These are phyloP conservation scores for Monilinia fructigena DNA, from an alignment of 2,329 filamentous ascomycete genomes.

Conservation along the genomic window DNA sequence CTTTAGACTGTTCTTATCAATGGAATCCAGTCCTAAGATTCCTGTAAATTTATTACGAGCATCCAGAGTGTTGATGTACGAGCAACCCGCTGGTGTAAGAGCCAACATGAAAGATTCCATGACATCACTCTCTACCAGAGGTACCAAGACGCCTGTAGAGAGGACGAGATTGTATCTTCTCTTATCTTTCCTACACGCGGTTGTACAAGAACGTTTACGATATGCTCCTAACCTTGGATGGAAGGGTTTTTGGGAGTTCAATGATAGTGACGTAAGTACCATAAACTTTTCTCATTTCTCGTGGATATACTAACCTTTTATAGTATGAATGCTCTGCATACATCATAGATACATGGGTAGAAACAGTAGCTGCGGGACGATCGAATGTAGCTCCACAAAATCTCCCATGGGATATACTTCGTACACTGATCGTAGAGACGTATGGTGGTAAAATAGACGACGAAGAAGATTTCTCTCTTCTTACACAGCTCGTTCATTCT, in stretches of 20 bases:
- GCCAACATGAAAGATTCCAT: slow-evolving; percentile 99
- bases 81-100: slow-evolving; percentile 92
- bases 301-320: slow-evolving; percentile 59
- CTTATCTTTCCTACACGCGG: slow-evolving; percentile 90
- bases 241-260: slow-evolving; percentile 99
- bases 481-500: slow-evolving; percentile 69
- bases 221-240: slow-evolving; percentile 93
- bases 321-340: slow-evolving; percentile 96
- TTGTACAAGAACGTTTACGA: slow-evolving; percentile 89
- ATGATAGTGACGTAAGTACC: slow-evolving; percentile 91
- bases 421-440: slow-evolving; percentile 85
- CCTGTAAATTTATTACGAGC: slow-evolving; percentile 93
- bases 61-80: slow-evolving; percentile 93
- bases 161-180: slow-evolving; percentile 86
- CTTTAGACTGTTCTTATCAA: slow-evolving; percentile 94
- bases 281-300: slow-evolving; percentile 3
- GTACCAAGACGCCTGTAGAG: slow-evolving; percentile 82
- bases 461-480: slow-evolving; percentile 74
- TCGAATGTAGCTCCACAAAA: slow-evolving; percentile 92
- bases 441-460: slow-evolving; percentile 98
- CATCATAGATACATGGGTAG: slow-evolving; percentile 94
- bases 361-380: slow-evolving; percentile 75
- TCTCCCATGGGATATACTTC: slow-evolving; percentile 95
- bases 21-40: slow-evolving; percentile 96
- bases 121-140: slow-evolving; percentile 73